Percentiles rank a stretch among this genome's conserved stretches.
These are phyloP conservation scores for Solanum medicagineum DNA, from an alignment of 257 asterid species.

Conservation along the genomic window DNA sequence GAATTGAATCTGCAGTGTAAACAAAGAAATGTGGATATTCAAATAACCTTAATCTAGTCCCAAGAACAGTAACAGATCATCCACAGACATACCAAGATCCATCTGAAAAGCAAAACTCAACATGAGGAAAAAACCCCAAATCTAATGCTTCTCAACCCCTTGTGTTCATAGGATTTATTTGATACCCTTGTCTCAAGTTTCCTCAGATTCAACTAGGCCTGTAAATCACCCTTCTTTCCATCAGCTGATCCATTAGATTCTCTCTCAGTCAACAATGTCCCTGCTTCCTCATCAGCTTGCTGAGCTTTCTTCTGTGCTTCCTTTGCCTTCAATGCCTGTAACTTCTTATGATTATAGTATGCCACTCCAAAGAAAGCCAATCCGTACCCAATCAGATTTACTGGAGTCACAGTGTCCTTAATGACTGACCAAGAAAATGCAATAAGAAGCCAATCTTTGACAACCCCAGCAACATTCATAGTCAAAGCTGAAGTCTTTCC, in stretches of 20 bases:
- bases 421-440: conserved; percentile 19
- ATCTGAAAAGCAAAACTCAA: not conserved
- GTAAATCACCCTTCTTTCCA: conserved; percentile 2
- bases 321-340: conserved; percentile 5
- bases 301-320: not conserved
- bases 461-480: conserved; percentile 24
- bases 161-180: not conserved
- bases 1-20: not conserved
- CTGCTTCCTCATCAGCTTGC: not conserved
- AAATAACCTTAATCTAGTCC: not conserved
- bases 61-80: not conserved
- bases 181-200: not conserved
- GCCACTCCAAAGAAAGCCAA: conserved; percentile 7
- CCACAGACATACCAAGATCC: not conserved
- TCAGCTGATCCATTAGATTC: not conserved
- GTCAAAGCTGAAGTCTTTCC: conserved; percentile 20
- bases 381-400: conserved; percentile 11
- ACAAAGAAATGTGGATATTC: not conserved
- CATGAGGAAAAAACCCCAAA: not conserved
- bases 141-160: not conserved
- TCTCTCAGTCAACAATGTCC: conserved; percentile 2
- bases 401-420: conserved; percentile 14
- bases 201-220: not conserved
- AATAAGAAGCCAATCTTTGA: conserved; percentile 16
- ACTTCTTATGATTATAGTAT: not conserved